Percentiles rank a stretch among this genome's conserved stretches.
Conservation (phyloP, 768 basidiomycete species). For the Strobilomyces echinocephalus region DNA sequence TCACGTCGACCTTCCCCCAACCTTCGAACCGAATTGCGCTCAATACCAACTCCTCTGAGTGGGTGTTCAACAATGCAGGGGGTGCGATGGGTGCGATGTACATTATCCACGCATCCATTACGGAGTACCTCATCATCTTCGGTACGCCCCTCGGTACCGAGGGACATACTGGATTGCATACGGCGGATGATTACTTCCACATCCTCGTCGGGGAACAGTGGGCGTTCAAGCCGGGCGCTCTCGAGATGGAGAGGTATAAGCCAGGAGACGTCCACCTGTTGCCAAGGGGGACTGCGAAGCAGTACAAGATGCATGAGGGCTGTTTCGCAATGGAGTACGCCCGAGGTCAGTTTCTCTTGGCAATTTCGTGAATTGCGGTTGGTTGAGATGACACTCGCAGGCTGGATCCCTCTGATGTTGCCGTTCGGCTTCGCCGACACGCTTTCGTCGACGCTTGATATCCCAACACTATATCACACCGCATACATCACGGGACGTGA, state of each 20-base stretch:
- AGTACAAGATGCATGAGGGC: constrained; percentile 97
- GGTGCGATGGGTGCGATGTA: constrained; percentile 99
- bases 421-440: constrained; percentile 90
- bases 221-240: constrained; percentile 77
- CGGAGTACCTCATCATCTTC: constrained; percentile 95
- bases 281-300: constrained; percentile 79
- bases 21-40: constrained; percentile 48
- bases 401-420: constrained; percentile 96
- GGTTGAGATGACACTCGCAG: constrained; percentile 36
- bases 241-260: constrained; percentile 82
- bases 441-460: constrained; percentile 84
- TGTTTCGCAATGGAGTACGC: constrained; percentile 97
- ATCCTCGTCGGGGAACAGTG: constrained; percentile 93
- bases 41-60: constrained; percentile 62
- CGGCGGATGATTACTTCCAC: constrained; percentile 97
- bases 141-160: constrained; percentile 96
- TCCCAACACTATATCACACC: constrained; percentile 77
- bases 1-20: constrained; percentile 66
- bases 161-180: constrained; percentile 90
- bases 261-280: constrained; percentile 84
- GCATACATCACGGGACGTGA: constrained; percentile 74
- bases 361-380: neutral
- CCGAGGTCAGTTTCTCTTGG: constrained; percentile 51
- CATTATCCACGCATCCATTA: constrained; percentile 92
- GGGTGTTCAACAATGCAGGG: constrained; percentile 96